Evolutionary conservation across 176 grass and related monocot genomes (phyloP).

Genomic region (Rhynchospora pubera): DNA sequence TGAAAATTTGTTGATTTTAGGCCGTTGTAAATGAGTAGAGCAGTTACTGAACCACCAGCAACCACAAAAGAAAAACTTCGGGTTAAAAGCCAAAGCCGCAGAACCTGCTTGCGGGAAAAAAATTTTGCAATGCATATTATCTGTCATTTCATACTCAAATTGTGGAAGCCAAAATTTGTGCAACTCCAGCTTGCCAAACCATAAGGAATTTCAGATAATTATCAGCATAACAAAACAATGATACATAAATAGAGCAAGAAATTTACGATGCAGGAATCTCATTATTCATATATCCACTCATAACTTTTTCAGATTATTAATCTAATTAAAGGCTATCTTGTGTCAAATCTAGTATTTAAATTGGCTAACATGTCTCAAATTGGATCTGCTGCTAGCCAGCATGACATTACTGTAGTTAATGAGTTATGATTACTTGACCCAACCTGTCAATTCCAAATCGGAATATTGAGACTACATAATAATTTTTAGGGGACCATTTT

Average conservation of each 20-base stretch:
- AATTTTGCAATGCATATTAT: background rate
- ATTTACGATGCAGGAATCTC: background rate
- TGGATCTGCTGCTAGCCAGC: too few relatives aligned
- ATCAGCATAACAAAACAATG: background rate
- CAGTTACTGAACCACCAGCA: slow-evolving; percentile 48
- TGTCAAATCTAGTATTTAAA: background rate
- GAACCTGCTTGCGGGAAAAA: slow-evolving; percentile 34
- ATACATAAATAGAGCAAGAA: background rate
- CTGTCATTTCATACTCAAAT: background rate
- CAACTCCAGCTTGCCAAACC: background rate
- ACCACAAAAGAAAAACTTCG: slow-evolving; percentile 71
- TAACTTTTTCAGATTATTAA: background rate
- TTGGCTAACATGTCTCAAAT: background rate
- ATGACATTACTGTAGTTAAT: background rate
- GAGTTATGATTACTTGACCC: background rate
- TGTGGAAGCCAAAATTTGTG: too few relatives aligned
- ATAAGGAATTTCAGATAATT: background rate
- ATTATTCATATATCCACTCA: background rate
- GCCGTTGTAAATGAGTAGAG: slow-evolving; percentile 33
- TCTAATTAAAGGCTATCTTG: background rate
- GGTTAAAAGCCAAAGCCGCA: slow-evolving; percentile 52
- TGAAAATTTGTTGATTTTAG: slow-evolving; percentile 35
- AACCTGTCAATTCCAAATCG: background rate
- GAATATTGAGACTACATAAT: background rate
- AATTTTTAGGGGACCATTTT: background rate